Base-by-base conservation (phyloP, 2,329 filamentous ascomycete genomes). In the Fusarium sublunatum region DNA sequence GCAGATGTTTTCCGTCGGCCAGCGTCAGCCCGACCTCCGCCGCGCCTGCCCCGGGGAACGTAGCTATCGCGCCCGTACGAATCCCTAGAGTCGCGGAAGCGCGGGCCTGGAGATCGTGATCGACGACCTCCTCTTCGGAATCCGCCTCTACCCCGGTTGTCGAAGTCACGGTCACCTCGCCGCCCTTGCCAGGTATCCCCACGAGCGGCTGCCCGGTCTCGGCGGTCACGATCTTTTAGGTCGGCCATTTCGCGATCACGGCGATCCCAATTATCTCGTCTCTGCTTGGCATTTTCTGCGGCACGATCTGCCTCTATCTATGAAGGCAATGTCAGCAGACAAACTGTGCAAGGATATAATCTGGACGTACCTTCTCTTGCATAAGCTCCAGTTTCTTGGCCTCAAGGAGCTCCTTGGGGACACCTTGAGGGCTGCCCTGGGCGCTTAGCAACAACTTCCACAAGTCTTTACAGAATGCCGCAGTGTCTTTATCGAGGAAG, bases 351-450 rank as follows among this genome's bases (percentile, higher is more conserved):
- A 19, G 29, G 26, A 19, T 34, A 8, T 11, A 4, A 19, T 11
- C 11, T 12, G 38, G 24, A 22, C 7, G 31, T 75, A 96, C 94
- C 89, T 96, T 96, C 78, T 97, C 93, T 77, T 97, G 92, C 61
- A 95, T 92, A 43, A 99, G 82, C 77, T 99, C 95, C 40, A 91
- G 80, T 78, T 98, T 99, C 82, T 99, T 99, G 1, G 94, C 93
- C 75, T 99, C 95, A 3, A 99, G 80, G 38, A 99, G 83, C 77
- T 97, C 93, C 76, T 96, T 94, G 0, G 95, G 94, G 11, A 99
- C 93, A 51, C 95, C 95, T 74, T 95, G 91, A 0, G 92, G 88
- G 74, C 89, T 97, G 36, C 85, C 82, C 76, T 99, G 95, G 9
- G 93, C 95, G 75, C 93, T 97, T 41, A 99, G 79, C 70, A 94